Conservation (phyloP, 2,329 filamentous ascomycete species). For the Microcyclospora pomicola region DNA sequence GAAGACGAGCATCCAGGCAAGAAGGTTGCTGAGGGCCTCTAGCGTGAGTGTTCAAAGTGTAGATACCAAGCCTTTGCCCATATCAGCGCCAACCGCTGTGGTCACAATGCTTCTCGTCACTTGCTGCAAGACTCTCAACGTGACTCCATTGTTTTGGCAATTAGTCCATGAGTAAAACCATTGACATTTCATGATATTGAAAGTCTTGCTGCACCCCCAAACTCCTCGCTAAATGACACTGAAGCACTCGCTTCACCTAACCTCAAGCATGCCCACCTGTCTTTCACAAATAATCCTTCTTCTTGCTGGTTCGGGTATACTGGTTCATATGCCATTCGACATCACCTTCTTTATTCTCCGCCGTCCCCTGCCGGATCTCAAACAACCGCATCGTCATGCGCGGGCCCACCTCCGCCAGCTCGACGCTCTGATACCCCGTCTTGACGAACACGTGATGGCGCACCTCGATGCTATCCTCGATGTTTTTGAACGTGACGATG, state of each 20-base stretch:
- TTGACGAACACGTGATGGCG: conserved; percentile 88
- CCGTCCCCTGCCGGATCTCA: conserved; percentile 77
- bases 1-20: too few species aligned
- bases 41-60: too few species aligned
- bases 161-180: conserved; percentile 9
- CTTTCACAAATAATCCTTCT: conserved; percentile 85
- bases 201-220: conserved; percentile 10
- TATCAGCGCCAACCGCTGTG: too few species aligned
- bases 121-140: too few species aligned
- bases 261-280: neutral
- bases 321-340: conserved; percentile 94
- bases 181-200: conserved; percentile 12
- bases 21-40: too few species aligned
- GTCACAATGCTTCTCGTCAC: too few species aligned
- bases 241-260: too few species aligned
- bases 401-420: conserved; percentile 78
- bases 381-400: conserved; percentile 96
- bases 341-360: conserved; percentile 91
- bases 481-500: conserved; percentile 87
- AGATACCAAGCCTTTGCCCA: too few species aligned
- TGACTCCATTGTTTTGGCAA: too few species aligned
- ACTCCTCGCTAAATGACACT: neutral
- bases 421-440: conserved; percentile 79
- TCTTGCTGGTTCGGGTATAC: conserved; percentile 82
- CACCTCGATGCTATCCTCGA: conserved; percentile 77